Base-by-base conservation (phyloP, 1,284 basidiomycete genomes). In the Pyrrhoderma noxium region DNA sequence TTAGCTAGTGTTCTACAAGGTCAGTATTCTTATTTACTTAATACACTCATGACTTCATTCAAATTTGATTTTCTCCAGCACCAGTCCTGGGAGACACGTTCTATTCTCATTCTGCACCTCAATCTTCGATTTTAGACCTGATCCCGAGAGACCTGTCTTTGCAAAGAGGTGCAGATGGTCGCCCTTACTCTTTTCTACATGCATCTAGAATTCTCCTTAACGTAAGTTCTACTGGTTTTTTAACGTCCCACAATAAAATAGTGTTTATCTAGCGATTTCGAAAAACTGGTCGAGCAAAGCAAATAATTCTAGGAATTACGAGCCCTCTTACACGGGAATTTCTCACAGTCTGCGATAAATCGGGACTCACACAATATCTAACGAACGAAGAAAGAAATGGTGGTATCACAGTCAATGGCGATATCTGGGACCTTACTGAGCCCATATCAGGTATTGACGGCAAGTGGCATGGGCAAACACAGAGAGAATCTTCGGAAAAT, bases 1-100 rank as follows among this genome's bases (percentile, higher is more conserved):
- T 60, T 80, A 19, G 73, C 84, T 0, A 69, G 75, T 47, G 66
- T 62, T 51, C 63, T 87, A 37, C 66, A 70, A 39, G 66, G 78
- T 75, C 56, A 27, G 67, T 56, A n/a, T n/a, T 31, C n/a, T 23
- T 34, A 18, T 16, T 16, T n/a, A 27, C 18, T 31, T 43, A 45
- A 31, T 5, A 38, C 11, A 31, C 44, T 23, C 39, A 25, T 45
- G 43, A 22, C 31, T 51, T 16, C 44, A 47, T 21, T 42, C 41
- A 51, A 57, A 50, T 37, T 44, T 35, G 40, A 21, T 19, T 8
- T 49, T n/a, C 51, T 38, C 27, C 52, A 85, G 84, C 75, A 38
- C 83, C 84, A 7, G 76, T 87, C 47, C 66, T 87, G 9, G 82
- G 82, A 1, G 84, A 87, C 57, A 59, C 58, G 0, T 52, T 75